Percentiles rank a stretch among this genome's conserved stretches.
phyloP scores from a whole-genome alignment of 768 basidiomycete genomes.

The Clitopilus passeckerianus region DNA sequence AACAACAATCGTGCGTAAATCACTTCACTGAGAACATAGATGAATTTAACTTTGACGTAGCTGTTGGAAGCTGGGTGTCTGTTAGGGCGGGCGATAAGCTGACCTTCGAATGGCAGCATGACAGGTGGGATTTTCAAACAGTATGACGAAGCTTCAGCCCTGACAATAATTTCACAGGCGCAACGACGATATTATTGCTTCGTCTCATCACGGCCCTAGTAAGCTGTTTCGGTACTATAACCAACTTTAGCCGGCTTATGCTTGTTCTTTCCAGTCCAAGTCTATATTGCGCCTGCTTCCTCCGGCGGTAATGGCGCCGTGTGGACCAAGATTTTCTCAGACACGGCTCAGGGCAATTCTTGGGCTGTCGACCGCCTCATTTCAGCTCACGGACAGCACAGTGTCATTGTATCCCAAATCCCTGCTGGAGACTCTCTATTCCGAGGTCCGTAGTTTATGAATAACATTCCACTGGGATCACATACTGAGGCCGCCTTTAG shows the following conservation, averaged over 20 bases:
- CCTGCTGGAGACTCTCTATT: constrained; percentile 29
- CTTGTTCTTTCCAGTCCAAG: constrained; percentile 15
- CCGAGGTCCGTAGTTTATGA: constrained; percentile 17
- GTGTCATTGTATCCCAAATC: constrained; percentile 24
- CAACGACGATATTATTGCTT: constrained; percentile 29
- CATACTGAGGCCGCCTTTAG: constrained; percentile 7
- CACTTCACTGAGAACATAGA: not conserved
- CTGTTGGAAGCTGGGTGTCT: constrained; percentile 19
- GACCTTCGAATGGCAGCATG: constrained; percentile 31
- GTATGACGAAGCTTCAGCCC: not conserved
- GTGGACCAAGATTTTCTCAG: constrained; percentile 29
- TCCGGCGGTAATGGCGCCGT: constrained; percentile 22
- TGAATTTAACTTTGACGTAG: constrained; percentile 7
- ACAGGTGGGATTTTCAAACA: constrained; percentile 13
- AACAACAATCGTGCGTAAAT: constrained; percentile 20
- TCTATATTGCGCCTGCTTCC: constrained; percentile 24
- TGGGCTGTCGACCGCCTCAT: constrained; percentile 30
- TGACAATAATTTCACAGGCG: constrained; percentile 17
- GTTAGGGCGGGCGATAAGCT: constrained; percentile 26
- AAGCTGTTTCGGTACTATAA: not conserved
- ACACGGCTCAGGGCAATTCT: constrained; percentile 14
- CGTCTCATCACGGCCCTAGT: constrained; percentile 30
- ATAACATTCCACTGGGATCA: no score
- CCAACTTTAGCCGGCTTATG: not conserved
- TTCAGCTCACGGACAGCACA: constrained; percentile 23